A percentile compares a stretch with the other conserved stretches of the same genome.
These are phyloP conservation scores for Spinellus fusiger DNA, from an alignment of 192 early-diverging fungal species.

Conservation along the genomic window DNA sequence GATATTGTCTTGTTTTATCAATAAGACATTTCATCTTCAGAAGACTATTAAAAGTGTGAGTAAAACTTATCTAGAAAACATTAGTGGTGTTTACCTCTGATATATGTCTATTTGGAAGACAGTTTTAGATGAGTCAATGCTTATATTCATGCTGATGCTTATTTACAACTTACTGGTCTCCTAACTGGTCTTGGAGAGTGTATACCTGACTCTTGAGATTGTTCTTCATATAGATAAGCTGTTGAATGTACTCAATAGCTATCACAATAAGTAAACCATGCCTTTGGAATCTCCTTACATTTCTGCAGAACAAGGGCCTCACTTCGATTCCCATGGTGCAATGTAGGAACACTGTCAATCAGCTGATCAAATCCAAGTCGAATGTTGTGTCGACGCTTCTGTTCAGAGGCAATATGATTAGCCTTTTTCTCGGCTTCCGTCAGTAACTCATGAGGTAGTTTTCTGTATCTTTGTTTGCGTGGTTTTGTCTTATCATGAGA, in stretches of 20 bases:
- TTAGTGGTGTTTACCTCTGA: too few relatives aligned
- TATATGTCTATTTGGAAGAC: neutral
- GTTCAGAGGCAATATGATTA: constrained; percentile 78
- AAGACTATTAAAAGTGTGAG: constrained; percentile 6
- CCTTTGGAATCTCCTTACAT: constrained; percentile 7
- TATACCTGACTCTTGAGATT: constrained; percentile 43
- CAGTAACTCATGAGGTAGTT: constrained; percentile 41
- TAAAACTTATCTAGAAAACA: too few relatives aligned
- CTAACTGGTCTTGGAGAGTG: constrained; percentile 37
- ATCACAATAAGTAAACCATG: neutral
- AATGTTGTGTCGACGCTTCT: constrained; percentile 75
- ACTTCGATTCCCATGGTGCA: constrained; percentile 58
- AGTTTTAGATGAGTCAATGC: neutral
- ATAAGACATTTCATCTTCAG: constrained; percentile 14
- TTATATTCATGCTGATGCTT: neutral
- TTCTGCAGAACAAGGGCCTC: constrained; percentile 64
- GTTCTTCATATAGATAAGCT: constrained; percentile 52
- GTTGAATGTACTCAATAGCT: constrained; percentile 72
- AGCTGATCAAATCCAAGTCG: constrained; percentile 69
- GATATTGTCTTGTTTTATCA: neutral
- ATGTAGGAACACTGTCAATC: constrained; percentile 58
- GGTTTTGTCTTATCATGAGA: neutral
- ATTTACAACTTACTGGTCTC: constrained; percentile 32
- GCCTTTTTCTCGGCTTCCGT: constrained; percentile 69
- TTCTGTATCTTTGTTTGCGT: constrained; percentile 5